Conservation (phyloP, 805 yeast genomes). For the Wickerhamomyces sydowiorum region DNA sequence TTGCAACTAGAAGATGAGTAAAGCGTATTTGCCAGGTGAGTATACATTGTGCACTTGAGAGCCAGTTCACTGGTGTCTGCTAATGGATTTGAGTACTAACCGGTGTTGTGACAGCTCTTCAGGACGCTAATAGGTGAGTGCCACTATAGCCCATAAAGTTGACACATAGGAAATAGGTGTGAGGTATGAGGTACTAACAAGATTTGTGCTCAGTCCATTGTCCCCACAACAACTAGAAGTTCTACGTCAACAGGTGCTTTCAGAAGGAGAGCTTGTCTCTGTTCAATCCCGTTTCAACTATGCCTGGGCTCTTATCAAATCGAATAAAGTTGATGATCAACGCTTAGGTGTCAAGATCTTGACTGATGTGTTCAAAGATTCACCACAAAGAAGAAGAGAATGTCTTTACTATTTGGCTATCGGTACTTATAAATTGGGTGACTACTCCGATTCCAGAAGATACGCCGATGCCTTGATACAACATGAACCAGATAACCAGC, state of each 20-base stretch:
- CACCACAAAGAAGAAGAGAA: slow-evolving; percentile 82
- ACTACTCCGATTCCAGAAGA: slow-evolving; percentile 77
- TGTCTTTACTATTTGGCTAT: slow-evolving; percentile 81
- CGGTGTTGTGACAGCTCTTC: slow-evolving; percentile 14
- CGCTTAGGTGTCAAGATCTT: slow-evolving; percentile 74
- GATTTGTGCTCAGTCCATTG: slow-evolving; percentile 41
- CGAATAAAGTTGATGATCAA: slow-evolving; percentile 56
- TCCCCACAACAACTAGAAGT: slow-evolving; percentile 71
- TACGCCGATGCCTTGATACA: slow-evolving; percentile 73
- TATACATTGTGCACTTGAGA: background rate
- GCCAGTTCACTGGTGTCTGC: background rate
- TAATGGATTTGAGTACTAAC: background rate
- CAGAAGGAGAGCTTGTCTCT: slow-evolving; percentile 76
- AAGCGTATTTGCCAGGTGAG: slow-evolving; percentile 17
- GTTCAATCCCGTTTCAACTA: slow-evolving; percentile 87
- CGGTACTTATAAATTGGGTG: slow-evolving; percentile 86
- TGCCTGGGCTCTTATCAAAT: slow-evolving; percentile 93
- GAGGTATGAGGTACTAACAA: slow-evolving; percentile 3
- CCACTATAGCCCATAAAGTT: background rate
- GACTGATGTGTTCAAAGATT: slow-evolving; percentile 62
- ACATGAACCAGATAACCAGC: slow-evolving; percentile 81
- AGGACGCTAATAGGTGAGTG: slow-evolving; percentile 25
- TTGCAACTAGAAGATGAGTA: slow-evolving; percentile 3
- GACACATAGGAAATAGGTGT: background rate
- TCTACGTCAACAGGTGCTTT: slow-evolving; percentile 67